phyloP scores from a whole-genome alignment of 2,329 filamentous ascomycete species.

The Pseudogymnoascus sp. region DNA sequence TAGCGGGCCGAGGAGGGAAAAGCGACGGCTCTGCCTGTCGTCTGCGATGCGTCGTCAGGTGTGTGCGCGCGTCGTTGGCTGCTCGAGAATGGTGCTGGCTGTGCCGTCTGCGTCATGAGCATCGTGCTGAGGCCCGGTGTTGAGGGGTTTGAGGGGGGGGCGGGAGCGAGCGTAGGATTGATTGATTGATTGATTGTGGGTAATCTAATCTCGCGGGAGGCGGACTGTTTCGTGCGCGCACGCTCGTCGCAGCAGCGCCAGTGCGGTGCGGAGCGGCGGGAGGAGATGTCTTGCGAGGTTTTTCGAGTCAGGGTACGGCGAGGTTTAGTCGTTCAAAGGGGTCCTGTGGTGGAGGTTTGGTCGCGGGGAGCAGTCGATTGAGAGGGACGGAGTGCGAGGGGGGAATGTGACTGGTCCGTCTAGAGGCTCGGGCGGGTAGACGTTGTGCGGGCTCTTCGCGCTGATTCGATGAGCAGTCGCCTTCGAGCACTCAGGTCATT shows the following conservation, averaged over 20 bases:
- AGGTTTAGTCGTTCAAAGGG: not conserved
- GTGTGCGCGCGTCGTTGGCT: slow-evolving; percentile 29
- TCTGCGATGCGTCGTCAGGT: not conserved
- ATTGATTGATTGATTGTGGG: not conserved
- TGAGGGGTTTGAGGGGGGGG: slow-evolving; percentile 18
- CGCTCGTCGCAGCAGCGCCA: not conserved
- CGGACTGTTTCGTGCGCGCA: not conserved
- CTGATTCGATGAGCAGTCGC: not conserved
- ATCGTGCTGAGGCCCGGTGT: slow-evolving; percentile 35
- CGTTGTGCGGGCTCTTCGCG: not conserved
- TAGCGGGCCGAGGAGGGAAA: not conserved
- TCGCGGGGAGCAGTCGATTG: not conserved
- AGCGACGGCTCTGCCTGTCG: slow-evolving; percentile 7
- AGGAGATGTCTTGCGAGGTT: not conserved
- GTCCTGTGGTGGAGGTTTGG: not conserved
- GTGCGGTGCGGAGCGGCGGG: not conserved
- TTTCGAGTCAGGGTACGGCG: not conserved
- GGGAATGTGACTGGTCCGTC: not conserved
- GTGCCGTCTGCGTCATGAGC: slow-evolving; percentile 44
- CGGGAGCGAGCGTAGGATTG: slow-evolving; percentile 1
- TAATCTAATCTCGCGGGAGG: not conserved
- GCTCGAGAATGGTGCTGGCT: slow-evolving; percentile 38
- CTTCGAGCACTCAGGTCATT: not conserved
- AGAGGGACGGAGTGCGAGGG: not conserved
- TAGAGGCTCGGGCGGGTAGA: not conserved